Evolutionary conservation across 2,329 filamentous ascomycete species (phyloP).

Genomic region (Aspergillus chevalieri): DNA sequence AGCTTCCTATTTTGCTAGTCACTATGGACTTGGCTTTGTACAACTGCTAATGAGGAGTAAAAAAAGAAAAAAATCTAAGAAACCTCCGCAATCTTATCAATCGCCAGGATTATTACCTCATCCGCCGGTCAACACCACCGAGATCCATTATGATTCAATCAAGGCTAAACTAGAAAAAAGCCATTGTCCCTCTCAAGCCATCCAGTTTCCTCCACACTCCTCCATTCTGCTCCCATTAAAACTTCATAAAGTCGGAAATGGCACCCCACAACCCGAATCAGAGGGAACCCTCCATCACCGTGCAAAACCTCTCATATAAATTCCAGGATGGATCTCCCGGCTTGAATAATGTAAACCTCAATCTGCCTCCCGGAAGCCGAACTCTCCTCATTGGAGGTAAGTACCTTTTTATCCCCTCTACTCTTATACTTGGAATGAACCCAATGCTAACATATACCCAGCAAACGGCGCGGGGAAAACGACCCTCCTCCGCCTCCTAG

Average conservation of each 20-base stretch:
- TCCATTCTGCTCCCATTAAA: not conserved
- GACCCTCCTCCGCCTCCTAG: conserved; percentile 86
- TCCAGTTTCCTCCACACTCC: not conserved
- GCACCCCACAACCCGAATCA: not conserved
- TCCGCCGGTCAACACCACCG: conserved; percentile 1
- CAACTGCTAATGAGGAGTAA: not conserved
- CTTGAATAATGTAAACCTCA: conserved; percentile 64
- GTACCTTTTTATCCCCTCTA: conserved; percentile 4
- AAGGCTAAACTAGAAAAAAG: not conserved
- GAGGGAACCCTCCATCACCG: conserved; percentile 55
- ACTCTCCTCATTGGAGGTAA: conserved; percentile 83
- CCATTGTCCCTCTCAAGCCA: not conserved
- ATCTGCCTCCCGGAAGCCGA: conserved; percentile 74
- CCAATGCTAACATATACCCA: conserved; percentile 21
- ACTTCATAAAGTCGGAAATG: not conserved
- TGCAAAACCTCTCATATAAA: conserved; percentile 73
- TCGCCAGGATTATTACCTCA: conserved; percentile 11
- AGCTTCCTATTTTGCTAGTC: not conserved
- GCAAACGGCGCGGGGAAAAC: conserved; percentile 97
- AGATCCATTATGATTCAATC: not conserved
- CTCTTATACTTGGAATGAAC: not conserved
- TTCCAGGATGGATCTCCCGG: conserved; percentile 84
- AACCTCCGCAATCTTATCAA: not conserved
- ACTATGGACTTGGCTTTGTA: not conserved
- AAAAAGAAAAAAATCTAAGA: not conserved